A percentile compares a stretch with the other conserved stretches of the same genome.
These are phyloP conservation scores for Lactarius sp. DNA, from an alignment of 768 basidiomycete species.

Conservation along the genomic window DNA sequence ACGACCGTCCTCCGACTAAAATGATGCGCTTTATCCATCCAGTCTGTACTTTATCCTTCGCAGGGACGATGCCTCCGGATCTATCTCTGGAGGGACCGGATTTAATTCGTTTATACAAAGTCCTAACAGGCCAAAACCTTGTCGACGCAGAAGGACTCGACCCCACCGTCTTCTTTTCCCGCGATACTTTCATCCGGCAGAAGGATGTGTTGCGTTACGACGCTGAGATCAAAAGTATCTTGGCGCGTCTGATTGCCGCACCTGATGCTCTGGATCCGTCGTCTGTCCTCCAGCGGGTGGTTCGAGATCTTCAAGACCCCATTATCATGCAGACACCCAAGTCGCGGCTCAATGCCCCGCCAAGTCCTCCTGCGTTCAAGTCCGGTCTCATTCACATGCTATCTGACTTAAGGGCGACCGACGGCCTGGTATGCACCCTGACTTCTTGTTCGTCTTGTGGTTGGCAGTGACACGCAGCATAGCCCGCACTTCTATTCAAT, in stretches of 20 bases:
- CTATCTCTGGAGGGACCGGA: slow-evolving; percentile 60
- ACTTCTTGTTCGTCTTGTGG: background rate
- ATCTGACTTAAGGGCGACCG: slow-evolving; percentile 50
- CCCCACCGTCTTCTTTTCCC: slow-evolving; percentile 44
- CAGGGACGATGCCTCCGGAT: slow-evolving; percentile 52
- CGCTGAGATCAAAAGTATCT: slow-evolving; percentile 41
- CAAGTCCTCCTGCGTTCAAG: slow-evolving; percentile 33
- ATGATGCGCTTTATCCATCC: slow-evolving; percentile 59
- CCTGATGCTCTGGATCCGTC: slow-evolving; percentile 34
- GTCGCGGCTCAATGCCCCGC: slow-evolving; percentile 33
- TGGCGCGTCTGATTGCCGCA: slow-evolving; percentile 37
- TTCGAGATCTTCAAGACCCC: slow-evolving; percentile 39
- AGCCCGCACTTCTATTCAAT: slow-evolving; percentile 67
- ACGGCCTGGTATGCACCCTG: slow-evolving; percentile 46
- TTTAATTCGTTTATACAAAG: slow-evolving; percentile 47
- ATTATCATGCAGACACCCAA: slow-evolving; percentile 29
- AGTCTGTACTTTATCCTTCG: slow-evolving; percentile 52
- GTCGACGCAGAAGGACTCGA: slow-evolving; percentile 35
- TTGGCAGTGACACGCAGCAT: background rate
- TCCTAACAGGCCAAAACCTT: slow-evolving; percentile 32
- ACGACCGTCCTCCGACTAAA: slow-evolving; percentile 34
- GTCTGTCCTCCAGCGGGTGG: slow-evolving; percentile 38
- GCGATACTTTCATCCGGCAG: slow-evolving; percentile 44
- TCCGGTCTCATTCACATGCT: slow-evolving; percentile 48
- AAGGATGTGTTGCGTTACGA: slow-evolving; percentile 61